Percentiles rank a stretch among this genome's conserved stretches.
Evolutionary conservation across 805 yeast species (phyloP).

Genomic region (Lipomyces yamadae): DNA sequence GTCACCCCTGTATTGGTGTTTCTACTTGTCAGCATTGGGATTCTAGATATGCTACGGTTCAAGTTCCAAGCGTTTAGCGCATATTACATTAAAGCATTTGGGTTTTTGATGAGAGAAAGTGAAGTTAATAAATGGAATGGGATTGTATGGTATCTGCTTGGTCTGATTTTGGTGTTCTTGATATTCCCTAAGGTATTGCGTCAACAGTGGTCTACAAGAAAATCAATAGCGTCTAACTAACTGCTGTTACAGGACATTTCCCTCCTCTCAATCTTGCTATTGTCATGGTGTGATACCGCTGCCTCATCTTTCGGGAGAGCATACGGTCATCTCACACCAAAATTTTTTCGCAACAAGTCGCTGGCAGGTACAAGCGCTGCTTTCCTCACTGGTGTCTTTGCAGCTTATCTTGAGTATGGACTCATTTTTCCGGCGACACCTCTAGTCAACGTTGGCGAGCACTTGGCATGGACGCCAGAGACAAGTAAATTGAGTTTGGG

Average conservation of each 20-base stretch:
- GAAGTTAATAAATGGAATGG: constrained; percentile 81
- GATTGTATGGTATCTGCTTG: constrained; percentile 82
- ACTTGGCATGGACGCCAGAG: constrained; percentile 68
- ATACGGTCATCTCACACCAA: constrained; percentile 83
- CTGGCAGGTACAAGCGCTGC: constrained; percentile 93
- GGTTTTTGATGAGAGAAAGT: constrained; percentile 81
- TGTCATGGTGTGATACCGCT: constrained; percentile 97
- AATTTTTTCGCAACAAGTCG: constrained; percentile 73
- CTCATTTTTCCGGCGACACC: constrained; percentile 61
- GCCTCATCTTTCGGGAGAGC: constrained; percentile 92
- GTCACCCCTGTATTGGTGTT: constrained; percentile 64
- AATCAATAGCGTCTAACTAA: neutral
- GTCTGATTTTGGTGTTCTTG: constrained; percentile 71
- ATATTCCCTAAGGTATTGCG: constrained; percentile 54
- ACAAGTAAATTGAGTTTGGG: constrained; percentile 61
- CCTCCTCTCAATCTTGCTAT: constrained; percentile 71
- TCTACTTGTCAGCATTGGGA: constrained; percentile 60
- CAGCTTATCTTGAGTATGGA: constrained; percentile 74
- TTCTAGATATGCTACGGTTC: constrained; percentile 72
- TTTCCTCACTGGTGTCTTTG: constrained; percentile 67
- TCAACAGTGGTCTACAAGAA: neutral
- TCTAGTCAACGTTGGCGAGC: constrained; percentile 37
- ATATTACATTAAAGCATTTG: constrained; percentile 67
- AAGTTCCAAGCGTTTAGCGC: constrained; percentile 64
- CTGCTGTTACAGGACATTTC: constrained; percentile 64